Evolutionary conservation across 257 asterid genomes (phyloP), one percentile per base, ranked within the genome.

Genomic region (Nicotiana sylvestris): DNA sequence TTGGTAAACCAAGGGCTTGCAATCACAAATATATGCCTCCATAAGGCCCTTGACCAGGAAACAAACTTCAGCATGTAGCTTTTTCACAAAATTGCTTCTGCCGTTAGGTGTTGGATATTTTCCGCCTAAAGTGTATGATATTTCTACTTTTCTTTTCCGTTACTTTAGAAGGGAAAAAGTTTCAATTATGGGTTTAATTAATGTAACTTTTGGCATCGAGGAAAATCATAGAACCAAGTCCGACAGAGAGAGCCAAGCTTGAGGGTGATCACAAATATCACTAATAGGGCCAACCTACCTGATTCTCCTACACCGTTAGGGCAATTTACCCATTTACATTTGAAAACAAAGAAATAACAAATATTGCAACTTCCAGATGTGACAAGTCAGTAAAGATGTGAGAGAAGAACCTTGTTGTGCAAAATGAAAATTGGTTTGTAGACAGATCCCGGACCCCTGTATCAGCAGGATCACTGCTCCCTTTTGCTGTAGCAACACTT

Each of bases 341-440:
- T 76, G 29, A 76, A 30, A 76, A 15, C 65, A 76, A 51, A 16
- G 29, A 76, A 51, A 76, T 29, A 39, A 7, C 27, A 76, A 30
- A 27, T 25, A 21, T 15, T 46, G 79, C 80, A 49, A 74, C 80
- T 51, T 27, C 9, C 82, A 78, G 82, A 74, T 78, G 85, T 51
- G 79, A 32, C 74, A 78, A 65, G 80, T 29, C 39, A 83, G 49
- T 57, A 62, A 80, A 29, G 53, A 77, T 72, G 46, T 46, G 58
- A 76, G 85, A 77, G 46, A 51, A 8, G 82, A 85, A 96, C 99
- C 98, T 96, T 89, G 57, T 88, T 13, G 85, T 85, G 83, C 69
- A 81, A 88, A 85, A 90, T n/a, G 81, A 92, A 66, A 80, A 89
- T 79, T 86, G 88, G 70, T 85, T 80, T 56, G 89, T 86, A 72